Evolutionary conservation across 2,329 filamentous ascomycete genomes (phyloP), one percentile per base, ranked within the genome.

Genomic region (Aspergillus melleus): DNA sequence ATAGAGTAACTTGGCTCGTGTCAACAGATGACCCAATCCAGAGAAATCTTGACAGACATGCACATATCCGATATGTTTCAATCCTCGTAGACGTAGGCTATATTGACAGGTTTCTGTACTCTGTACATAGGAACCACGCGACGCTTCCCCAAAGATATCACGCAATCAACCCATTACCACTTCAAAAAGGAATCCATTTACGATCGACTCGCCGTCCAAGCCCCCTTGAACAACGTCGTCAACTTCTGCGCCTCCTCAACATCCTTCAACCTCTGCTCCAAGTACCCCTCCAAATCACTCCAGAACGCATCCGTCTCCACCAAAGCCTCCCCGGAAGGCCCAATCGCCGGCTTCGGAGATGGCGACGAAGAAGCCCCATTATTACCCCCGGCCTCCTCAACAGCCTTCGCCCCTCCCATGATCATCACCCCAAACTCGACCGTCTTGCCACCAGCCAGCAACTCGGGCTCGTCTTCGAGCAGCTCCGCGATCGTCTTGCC

Each of bases 361-460:
- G 52, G 32, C 39, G 58, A 6, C 65, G 60, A 69, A 64, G 39
- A 30, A 47, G 29, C 74, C 66, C 73, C 64, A 66, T 71, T 67
- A 56, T 60, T 57, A 32, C 57, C 57, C 16, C 77, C 73, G 24
- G 71, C 68, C 60, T 78, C 78, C 59, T 78, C 78, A 32, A 79
- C 67, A n/a, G 76, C 74, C 24, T 79, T 77, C 22, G 82, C 86
- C 14, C 91, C 92, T 3, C 90, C 90, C 72, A 96, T 86, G 20
- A 97, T 83, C 92, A 98, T 98, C 57, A 97, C 84, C 1, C 87
- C 87, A 63, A 98, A 88, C 74, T 96, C 92, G 0, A 94, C 81
- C 22, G 77, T 75, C 57, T 74, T 76, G 11, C 79, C 81, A 1
- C 76, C 66, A 67, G 59, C 60, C 47, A 75, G 61, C 57, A 71